These are phyloP conservation scores for Euphorbia schlechtendalii DNA, from an alignment of 441 rosid genomes.

Conservation along the genomic window DNA sequence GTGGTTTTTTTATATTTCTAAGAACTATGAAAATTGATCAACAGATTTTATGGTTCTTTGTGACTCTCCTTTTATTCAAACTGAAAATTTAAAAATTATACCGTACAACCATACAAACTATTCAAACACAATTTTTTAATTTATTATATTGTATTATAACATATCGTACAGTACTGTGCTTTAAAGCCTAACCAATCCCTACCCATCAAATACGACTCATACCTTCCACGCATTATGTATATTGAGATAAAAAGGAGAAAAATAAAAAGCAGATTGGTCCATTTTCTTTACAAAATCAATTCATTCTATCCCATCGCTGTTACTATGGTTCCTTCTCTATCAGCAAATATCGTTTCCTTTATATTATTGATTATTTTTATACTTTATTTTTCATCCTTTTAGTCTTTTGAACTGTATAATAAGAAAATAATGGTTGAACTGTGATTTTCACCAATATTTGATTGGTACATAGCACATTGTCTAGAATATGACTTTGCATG, in stretches of 20 bases:
- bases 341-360: constrained; percentile 24
- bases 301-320: constrained; percentile 8
- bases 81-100: too few relatives aligned
- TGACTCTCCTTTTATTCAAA: too few relatives aligned
- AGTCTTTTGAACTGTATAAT: neutral
- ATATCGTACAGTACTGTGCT: too few relatives aligned
- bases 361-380: neutral
- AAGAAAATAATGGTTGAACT: neutral
- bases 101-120: too few relatives aligned
- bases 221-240: too few relatives aligned
- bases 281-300: constrained; percentile 9
- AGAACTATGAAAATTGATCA: too few relatives aligned
- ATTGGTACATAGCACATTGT: constrained; percentile 21
- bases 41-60: too few relatives aligned
- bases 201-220: too few relatives aligned
- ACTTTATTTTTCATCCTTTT: neutral
- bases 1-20: too few relatives aligned
- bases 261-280: constrained; percentile 7
- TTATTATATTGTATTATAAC: too few relatives aligned
- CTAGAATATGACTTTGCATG: constrained; percentile 13
- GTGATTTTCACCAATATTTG: constrained; percentile 5
- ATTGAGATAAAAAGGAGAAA: neutral
- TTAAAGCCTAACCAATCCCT: too few relatives aligned
- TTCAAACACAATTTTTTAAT: too few relatives aligned
- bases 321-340: neutral